Conservation (phyloP, 257 asterid genomes). For the Plantago ovata region DNA sequence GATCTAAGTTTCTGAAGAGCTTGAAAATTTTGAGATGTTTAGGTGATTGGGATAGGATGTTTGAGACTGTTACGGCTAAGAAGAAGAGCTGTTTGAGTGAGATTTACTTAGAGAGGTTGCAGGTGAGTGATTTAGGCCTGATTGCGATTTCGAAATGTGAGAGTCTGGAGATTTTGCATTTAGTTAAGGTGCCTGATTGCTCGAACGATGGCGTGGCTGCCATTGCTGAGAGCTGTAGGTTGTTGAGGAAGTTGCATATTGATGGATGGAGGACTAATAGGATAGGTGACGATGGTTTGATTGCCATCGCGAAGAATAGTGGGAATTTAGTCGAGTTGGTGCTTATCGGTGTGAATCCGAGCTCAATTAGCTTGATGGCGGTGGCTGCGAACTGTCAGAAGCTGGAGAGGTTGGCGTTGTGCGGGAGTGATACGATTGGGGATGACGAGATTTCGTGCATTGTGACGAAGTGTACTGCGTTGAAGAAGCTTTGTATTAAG, state of each 20-base stretch:
- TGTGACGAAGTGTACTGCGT: constrained; percentile 55
- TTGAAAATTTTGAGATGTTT: constrained; percentile 64
- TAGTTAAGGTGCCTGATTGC: constrained; percentile 76
- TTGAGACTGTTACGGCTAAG: constrained; percentile 45
- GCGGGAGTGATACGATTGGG: constrained; percentile 88
- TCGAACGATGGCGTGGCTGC: constrained; percentile 62
- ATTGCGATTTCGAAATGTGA: constrained; percentile 49
- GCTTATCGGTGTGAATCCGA: constrained; percentile 80
- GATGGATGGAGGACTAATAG: constrained; percentile 90
- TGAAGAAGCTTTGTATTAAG: constrained; percentile 85
- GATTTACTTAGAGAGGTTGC: constrained; percentile 78
- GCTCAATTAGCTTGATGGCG: constrained; percentile 47
- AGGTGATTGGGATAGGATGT: constrained; percentile 78
- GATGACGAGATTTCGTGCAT: constrained; percentile 73
- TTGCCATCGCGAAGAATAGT: constrained; percentile 60
- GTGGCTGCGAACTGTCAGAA: constrained; percentile 66
- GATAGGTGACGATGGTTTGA: constrained; percentile 75
- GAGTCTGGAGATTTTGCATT: constrained; percentile 64
- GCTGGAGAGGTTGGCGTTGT: constrained; percentile 78
- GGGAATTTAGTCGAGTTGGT: constrained; percentile 69
- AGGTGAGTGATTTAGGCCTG: constrained; percentile 68
- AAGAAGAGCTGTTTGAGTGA: constrained; percentile 50
- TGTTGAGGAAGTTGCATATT: constrained; percentile 82
- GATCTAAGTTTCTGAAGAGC: constrained; percentile 56
- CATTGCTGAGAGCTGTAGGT: constrained; percentile 66